Percentiles rank a stretch among this genome's conserved stretches.
Conservation (phyloP, 1,284 basidiomycete species). For the Omphalotus olearius region DNA sequence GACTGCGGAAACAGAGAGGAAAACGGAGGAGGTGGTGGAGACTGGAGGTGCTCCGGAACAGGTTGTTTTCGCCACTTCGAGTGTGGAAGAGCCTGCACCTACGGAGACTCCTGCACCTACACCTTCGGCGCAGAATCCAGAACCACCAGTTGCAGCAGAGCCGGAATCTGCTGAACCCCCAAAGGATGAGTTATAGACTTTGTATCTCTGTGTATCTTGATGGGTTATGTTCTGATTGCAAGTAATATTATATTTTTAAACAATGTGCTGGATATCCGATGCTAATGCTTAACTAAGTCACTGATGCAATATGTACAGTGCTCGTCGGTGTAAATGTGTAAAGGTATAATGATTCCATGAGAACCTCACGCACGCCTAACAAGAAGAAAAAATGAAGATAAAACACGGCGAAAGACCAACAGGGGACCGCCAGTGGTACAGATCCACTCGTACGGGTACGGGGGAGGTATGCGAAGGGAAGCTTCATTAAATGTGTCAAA, state of each 20-base stretch:
- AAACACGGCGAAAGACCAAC: background rate
- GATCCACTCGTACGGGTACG: background rate
- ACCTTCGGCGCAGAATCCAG: background rate
- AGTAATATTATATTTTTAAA: no score
- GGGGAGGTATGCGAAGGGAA: background rate
- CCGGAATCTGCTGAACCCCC: background rate
- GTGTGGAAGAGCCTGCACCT: background rate
- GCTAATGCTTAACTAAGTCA: no score
- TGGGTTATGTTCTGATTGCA: no score
- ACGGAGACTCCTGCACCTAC: background rate
- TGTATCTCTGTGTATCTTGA: background rate
- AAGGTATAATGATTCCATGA: background rate
- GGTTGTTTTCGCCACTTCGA: conserved; percentile 1
- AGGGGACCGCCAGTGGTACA: background rate
- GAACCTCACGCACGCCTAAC: background rate
- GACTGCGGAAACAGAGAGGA: background rate
- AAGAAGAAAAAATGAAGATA: background rate
- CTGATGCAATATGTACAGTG: no score
- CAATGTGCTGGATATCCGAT: no score
- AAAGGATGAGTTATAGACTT: background rate
- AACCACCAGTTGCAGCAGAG: background rate
- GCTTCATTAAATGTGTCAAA: conserved; percentile 2
- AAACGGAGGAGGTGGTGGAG: background rate
- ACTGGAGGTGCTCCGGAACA: background rate
- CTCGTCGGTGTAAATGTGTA: no score